These are phyloP conservation scores for Boletus eberwhitei DNA, from an alignment of 768 basidiomycete genomes.

Conservation along the genomic window DNA sequence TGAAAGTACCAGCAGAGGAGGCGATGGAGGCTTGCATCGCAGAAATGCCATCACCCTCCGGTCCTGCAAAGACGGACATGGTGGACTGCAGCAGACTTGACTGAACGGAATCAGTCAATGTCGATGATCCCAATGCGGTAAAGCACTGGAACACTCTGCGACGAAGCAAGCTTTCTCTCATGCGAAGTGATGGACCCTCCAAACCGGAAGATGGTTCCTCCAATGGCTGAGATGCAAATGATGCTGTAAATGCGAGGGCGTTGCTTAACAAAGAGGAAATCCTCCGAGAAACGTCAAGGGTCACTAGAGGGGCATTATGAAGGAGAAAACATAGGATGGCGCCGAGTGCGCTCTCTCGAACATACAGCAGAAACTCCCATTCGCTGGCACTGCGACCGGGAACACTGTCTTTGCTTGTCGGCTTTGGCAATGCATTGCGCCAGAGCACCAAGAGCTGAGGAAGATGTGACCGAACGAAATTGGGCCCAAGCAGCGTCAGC, in stretches of 20 bases:
- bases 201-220: constrained; percentile 52
- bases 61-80: constrained; percentile 79
- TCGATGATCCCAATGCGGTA: constrained; percentile 70
- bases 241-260: constrained; percentile 83
- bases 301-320: constrained; percentile 78
- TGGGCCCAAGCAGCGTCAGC: constrained; percentile 87
- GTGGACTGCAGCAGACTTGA: constrained; percentile 75
- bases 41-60: constrained; percentile 79
- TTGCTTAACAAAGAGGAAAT: constrained; percentile 85
- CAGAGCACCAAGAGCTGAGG: constrained; percentile 93
- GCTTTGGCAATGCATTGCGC: constrained; percentile 96
- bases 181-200: constrained; percentile 58
- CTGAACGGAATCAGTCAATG: constrained; percentile 83
- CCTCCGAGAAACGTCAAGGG: constrained; percentile 86
- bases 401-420: constrained; percentile 79
- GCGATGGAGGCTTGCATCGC: constrained; percentile 91
- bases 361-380: constrained; percentile 88
- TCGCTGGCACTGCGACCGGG: constrained; percentile 68
- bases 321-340: constrained; percentile 86
- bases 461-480: constrained; percentile 90
- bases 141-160: constrained; percentile 90
- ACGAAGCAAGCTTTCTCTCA: constrained; percentile 80
- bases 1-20: constrained; percentile 78
- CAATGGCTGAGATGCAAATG: constrained; percentile 68
- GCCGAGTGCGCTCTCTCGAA: constrained; percentile 85